Base-by-base conservation (phyloP, 2,329 filamentous ascomycete genomes). In the Botryotinia narcissicola region DNA sequence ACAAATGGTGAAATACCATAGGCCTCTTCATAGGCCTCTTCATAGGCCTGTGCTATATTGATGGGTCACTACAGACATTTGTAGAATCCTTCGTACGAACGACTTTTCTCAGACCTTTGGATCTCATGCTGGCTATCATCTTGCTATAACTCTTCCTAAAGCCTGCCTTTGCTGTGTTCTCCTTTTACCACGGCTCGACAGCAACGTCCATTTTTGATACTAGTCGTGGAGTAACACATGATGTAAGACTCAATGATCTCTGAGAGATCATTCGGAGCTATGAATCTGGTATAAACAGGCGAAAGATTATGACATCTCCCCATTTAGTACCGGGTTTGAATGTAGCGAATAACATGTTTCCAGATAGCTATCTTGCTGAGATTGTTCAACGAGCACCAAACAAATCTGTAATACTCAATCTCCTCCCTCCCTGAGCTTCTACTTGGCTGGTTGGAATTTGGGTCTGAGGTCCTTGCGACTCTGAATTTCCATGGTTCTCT, bases 401-500 rank as follows among this genome's bases (percentile, higher is more conserved):
- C 25, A 69, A 69, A 57, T 69, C 66, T 42, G 48, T 69, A 29
- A 69, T 57, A 18, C 48, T 69, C 51, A 69, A 57, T 42, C 66
- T 69, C n/a, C 48, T 51, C 0, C 64, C 64, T 42, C 64, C 64
- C 22, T 69, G 66, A 9, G 51, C 66, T 57, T 69, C 48, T 57
- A 29, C n/a, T 57, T 57, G 51, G 14, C 51, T 57, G 22, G 66
- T 42, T 22, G 40, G 35, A 10, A n/a, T 69, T 25, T 70, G 72
- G 25, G 60, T 67, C 42, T 51, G 72, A 25, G 69, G 74, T 61
- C 44, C 74, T 42, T 73, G 70, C 37, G 73, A 70, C 22, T 70
- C 75, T 44, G 73, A 69, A 46, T 73, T 73, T 32, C 68, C 76
- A 74, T 75, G 72, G 37, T 74, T 70, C 68, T 75, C 76, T 16